These are phyloP conservation scores for Cairneyella variabilis DNA, from an alignment of 495 filamentous ascomycete genomes.

Conservation along the genomic window DNA sequence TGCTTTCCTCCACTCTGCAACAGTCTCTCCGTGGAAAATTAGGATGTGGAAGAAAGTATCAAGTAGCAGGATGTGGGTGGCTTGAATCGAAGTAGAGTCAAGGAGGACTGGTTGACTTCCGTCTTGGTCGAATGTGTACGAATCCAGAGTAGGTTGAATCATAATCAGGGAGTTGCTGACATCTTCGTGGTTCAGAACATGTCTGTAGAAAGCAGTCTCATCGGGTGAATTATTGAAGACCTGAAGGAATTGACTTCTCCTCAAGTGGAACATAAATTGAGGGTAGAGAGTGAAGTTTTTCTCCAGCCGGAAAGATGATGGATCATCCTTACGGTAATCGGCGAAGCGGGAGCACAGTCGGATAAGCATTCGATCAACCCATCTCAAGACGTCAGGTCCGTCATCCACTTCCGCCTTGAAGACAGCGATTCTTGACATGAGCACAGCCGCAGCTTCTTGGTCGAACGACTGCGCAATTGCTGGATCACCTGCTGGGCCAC, in stretches of 20 bases:
- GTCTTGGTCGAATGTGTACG: slow-evolving; percentile 94
- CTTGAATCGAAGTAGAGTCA: slow-evolving; percentile 94
- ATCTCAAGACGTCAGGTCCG: slow-evolving; percentile 95
- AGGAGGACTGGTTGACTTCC: slow-evolving; percentile 86
- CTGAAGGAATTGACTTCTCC: slow-evolving; percentile 95
- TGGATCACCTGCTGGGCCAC: slow-evolving; percentile 94
- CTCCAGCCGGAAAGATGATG: slow-evolving; percentile 94
- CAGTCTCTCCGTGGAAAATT: slow-evolving; percentile 97
- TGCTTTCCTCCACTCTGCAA: slow-evolving; percentile 97
- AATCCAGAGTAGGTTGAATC: slow-evolving; percentile 98
- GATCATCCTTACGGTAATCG: slow-evolving; percentile 97
- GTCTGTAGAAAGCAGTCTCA: slow-evolving; percentile 97
- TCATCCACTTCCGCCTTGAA: slow-evolving; percentile 99
- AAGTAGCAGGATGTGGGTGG: slow-evolving; percentile 88
- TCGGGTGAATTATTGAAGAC: slow-evolving; percentile 99
- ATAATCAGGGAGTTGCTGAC: slow-evolving; percentile 95
- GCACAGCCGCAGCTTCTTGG: slow-evolving; percentile 94
- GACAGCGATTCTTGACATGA: slow-evolving; percentile 97
- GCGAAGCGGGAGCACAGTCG: slow-evolving; percentile 94
- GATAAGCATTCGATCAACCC: slow-evolving; percentile 99
- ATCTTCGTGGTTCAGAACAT: slow-evolving; percentile 96
- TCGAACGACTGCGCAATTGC: slow-evolving; percentile 97
- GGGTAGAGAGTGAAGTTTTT: slow-evolving; percentile 99
- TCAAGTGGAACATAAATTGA: slow-evolving; percentile 99
- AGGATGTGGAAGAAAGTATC: slow-evolving; percentile 99